phyloP scores from a whole-genome alignment of 257 asterid species.

The Solanum pinnatisectum region DNA sequence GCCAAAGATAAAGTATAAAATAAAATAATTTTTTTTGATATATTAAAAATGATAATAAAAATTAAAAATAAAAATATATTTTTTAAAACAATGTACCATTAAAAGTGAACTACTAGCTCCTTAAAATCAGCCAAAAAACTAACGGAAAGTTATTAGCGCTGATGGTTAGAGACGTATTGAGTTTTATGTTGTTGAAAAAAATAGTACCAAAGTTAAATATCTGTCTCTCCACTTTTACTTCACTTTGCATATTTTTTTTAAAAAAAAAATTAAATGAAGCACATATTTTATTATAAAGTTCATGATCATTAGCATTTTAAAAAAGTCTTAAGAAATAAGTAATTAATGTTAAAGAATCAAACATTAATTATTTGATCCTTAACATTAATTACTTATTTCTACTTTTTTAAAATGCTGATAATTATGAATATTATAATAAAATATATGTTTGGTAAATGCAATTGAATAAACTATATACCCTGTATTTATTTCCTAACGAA shows the following conservation, averaged over 20 bases:
- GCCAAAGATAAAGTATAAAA: no score
- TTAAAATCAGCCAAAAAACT: neutral
- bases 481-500: neutral
- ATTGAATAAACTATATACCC: neutral
- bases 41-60: no score
- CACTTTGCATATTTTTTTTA: neutral
- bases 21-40: no score
- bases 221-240: neutral
- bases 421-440: no score
- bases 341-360: neutral
- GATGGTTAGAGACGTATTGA: no score
- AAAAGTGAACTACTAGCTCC: neutral
- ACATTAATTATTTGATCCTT: no score
- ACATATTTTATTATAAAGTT: no score
- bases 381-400: no score
- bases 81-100: no score
- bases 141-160: neutral
- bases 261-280: neutral
- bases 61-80: no score
- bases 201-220: neutral
- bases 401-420: no score
- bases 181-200: neutral
- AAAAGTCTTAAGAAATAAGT: no score
- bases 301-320: neutral
- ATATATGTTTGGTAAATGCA: neutral